These are phyloP conservation scores for Talaromyces sp. DNA, from an alignment of 2,329 filamentous ascomycete species.

Conservation along the genomic window DNA sequence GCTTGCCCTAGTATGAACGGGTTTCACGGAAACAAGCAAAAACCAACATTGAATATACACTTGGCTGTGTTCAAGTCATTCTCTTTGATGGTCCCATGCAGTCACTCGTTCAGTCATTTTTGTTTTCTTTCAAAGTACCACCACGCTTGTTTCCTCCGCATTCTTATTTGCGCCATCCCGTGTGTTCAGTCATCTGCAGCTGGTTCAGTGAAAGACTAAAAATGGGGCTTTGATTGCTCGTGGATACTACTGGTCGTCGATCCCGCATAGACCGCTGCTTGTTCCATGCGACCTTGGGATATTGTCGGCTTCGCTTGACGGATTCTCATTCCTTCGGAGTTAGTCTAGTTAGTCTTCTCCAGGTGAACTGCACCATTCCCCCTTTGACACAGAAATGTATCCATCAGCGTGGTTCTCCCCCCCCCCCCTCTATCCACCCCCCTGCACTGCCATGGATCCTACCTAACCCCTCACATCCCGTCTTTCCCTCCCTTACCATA, in stretches of 20 bases:
- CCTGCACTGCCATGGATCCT: constrained; percentile 6
- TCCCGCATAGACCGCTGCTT: constrained; percentile 28
- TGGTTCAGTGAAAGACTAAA: constrained; percentile 2
- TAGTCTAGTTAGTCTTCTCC: constrained; percentile 4
- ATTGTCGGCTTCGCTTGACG: constrained; percentile 12
- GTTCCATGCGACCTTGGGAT: constrained; percentile 21
- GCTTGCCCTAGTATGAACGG: constrained; percentile 3
- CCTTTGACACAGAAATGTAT: not conserved
- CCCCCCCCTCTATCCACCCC: constrained; percentile 5
- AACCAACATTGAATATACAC: no score
- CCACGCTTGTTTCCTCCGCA: constrained; percentile 19
- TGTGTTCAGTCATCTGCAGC: constrained; percentile 23
- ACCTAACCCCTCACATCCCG: constrained; percentile 11
- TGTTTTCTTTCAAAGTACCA: not conserved
- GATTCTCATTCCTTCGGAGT: constrained; percentile 3
- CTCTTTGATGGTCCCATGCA: not conserved
- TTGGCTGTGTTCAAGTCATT: not conserved
- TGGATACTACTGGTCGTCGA: constrained; percentile 14
- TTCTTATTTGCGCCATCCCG: constrained; percentile 26
- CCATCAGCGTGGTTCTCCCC: constrained; percentile 1
- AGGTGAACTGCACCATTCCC: not conserved
- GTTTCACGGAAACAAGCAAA: not conserved
- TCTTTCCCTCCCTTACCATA: constrained; percentile 14
- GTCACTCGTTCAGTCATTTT: constrained; percentile 1
- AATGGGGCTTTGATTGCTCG: constrained; percentile 1